These are phyloP conservation scores for Erythrobasidium hasegawianum DNA, from an alignment of 1,284 basidiomycete genomes.

Conservation along the genomic window DNA sequence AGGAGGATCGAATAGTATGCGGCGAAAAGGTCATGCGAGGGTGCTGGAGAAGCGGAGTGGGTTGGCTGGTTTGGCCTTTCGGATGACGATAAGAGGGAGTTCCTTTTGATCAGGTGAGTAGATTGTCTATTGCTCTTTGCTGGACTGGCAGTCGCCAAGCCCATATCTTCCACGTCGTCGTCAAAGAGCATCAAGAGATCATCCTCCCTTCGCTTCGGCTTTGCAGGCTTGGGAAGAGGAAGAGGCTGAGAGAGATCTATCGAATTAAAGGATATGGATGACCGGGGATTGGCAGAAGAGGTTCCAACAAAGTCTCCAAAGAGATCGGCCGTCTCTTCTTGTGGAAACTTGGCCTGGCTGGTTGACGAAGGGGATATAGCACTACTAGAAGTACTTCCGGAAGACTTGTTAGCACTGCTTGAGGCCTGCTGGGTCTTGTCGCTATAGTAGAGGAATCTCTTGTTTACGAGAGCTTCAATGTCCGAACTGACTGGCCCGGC, in stretches of 20 bases:
- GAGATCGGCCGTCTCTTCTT: constrained; percentile 50
- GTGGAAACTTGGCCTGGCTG: constrained; percentile 34
- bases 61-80: neutral
- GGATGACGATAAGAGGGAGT: neutral
- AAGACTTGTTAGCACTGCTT: neutral
- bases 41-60: constrained; percentile 2
- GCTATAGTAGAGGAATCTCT: constrained; percentile 36
- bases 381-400: constrained; percentile 38
- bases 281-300: constrained; percentile 1
- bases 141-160: constrained; percentile 14
- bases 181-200: constrained; percentile 51
- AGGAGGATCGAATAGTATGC: constrained; percentile 40
- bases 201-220: constrained; percentile 34
- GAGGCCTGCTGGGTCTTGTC: neutral
- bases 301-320: constrained; percentile 92
- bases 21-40: constrained; percentile 37
- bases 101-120: neutral
- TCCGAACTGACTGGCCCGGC: constrained; percentile 15
- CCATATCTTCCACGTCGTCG: constrained; percentile 44
- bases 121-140: neutral
- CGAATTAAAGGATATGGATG: neutral
- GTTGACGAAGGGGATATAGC: constrained; percentile 42
- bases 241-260: constrained; percentile 36
- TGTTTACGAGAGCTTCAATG: constrained; percentile 40
- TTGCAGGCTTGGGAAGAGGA: constrained; percentile 2